Evolutionary conservation across 164 flowering plant species (phyloP), one percentile per base, ranked within the genome.

Genomic region (Dillenia suffruticosa): DNA sequence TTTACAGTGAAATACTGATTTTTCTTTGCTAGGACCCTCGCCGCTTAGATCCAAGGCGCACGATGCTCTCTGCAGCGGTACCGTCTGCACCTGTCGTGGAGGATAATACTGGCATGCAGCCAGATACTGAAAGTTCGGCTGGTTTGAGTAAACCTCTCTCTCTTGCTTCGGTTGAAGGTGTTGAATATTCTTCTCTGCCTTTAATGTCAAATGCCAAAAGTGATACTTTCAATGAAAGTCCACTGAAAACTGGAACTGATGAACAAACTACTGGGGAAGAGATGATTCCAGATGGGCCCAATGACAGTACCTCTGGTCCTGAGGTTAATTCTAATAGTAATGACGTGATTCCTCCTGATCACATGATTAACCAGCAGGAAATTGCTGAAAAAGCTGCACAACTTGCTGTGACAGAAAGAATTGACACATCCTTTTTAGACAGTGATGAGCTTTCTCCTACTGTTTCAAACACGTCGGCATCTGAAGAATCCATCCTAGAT

Each of bases 1-100:
- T 16, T 40, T 5, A 54, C 61, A 56, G 12, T 59, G 58, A 45
- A 19, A 15, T 56, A 26, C 32, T 63, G 3, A 44, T n/a, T 51
- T 63, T 15, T 11, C 59, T 19, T 66, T 71, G 76, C 63, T 82
- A 95, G 99, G 99, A 92, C 79, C 98, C 94, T 46, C 98, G 98
- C 24, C 95, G 98, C 60, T 73, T 84, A 58, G 99, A 95, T 78
- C 99, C 99, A 10, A 80, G 99, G 61, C 89, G 93, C 65, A 64
- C 54, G 40, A 69, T 77, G 43, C 75, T 54, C 44, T 59, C 88
- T 57, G 68, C 52, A 68, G 88, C 71, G 58, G 63, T 58, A 40
- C 76, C 82, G 59, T 64, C 80, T 10, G 54, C 63, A 1, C 67
- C 79, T 55, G n/a, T 45, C 61, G 72, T 75, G 53, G 91, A 88